Base-by-base conservation (phyloP, 371 early-diverging fungal genomes). In the Chytridium lagenaria region DNA sequence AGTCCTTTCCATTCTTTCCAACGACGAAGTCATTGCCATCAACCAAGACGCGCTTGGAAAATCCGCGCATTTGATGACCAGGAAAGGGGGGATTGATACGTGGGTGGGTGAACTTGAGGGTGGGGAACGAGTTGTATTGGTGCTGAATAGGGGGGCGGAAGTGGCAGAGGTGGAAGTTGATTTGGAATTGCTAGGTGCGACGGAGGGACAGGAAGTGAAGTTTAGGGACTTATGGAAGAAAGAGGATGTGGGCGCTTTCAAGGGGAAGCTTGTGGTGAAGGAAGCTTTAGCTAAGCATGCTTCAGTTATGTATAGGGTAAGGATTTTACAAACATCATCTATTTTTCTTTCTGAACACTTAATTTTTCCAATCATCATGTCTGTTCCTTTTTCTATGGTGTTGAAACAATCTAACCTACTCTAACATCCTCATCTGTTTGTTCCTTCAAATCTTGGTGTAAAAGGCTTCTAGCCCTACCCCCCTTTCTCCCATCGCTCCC, bases 31-130 rank as follows among this genome's bases (percentile, higher is more conserved):
- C n/a, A 85, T 85, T 65, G 81, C 78, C 16, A 68, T 85, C 59
- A 83, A 83, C 78, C 83, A 83, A 71, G 85, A 84, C 65, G 37
- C 80, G 16, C 72, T 82, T 31, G 85, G 73, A 34, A 52, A 65
- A 55, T 57, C 70, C 19, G 82, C 81, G n/a, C n/a, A n/a, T n/a
- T n/a, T n/a, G n/a, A n/a, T n/a, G n/a, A n/a, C n/a, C n/a, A n/a
- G n/a, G n/a, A n/a, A 61, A 3, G 61, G 36, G 12, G 74, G 33
- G 16, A 61, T 57, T 40, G 38, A 79, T 40, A 50, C 78, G 33
- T 82, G 83, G 83, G 67, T 61, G 10, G 83, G 81, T 30, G 71
- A 65, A 19, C 52, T 78, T 19, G 68, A 28, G 19, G 31, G 65
- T 59, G 67, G 69, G 28, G 69, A 71, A 16, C 19, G 70, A 15